Conservation (phyloP, 1,284 basidiomycete genomes). For the Schizopora paradoxa region DNA sequence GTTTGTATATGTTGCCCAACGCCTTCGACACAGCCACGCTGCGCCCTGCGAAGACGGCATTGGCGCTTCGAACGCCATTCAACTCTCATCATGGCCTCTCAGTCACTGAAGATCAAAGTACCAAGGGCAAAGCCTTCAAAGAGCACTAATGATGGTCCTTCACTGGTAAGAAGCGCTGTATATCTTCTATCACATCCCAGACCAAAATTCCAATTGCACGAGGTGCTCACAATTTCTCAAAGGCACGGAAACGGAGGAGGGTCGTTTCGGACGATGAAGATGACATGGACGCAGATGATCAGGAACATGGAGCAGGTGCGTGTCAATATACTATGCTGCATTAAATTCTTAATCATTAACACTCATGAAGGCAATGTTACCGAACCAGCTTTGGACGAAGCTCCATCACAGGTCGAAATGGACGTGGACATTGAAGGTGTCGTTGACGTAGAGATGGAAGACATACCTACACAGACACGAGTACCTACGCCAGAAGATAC, state of each 20-base stretch:
- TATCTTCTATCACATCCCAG: neutral
- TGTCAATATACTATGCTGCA: neutral
- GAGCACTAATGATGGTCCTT: neutral
- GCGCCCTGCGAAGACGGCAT: neutral
- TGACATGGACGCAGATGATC: neutral
- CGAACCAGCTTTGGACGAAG: neutral
- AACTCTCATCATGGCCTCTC: neutral
- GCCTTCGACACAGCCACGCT: neutral
- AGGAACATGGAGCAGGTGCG: neutral
- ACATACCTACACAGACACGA: slow-evolving; percentile 11
- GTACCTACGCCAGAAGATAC: neutral
- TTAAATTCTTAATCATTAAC: neutral
- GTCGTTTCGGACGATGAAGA: too few relatives aligned
- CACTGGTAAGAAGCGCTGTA: slow-evolving; percentile 6
- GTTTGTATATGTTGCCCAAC: neutral
- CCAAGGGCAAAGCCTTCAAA: neutral
- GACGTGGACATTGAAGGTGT: slow-evolving; percentile 8
- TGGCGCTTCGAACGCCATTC: neutral
- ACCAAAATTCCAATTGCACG: neutral
- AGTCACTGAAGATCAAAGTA: slow-evolving; percentile 9
- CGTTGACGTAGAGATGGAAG: slow-evolving; percentile 11
- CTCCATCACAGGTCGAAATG: neutral
- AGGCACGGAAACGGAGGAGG: neutral
- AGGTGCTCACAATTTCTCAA: neutral
- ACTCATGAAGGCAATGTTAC: neutral